Conservation (phyloP, 768 basidiomycete genomes). For the Suillus paluster region DNA sequence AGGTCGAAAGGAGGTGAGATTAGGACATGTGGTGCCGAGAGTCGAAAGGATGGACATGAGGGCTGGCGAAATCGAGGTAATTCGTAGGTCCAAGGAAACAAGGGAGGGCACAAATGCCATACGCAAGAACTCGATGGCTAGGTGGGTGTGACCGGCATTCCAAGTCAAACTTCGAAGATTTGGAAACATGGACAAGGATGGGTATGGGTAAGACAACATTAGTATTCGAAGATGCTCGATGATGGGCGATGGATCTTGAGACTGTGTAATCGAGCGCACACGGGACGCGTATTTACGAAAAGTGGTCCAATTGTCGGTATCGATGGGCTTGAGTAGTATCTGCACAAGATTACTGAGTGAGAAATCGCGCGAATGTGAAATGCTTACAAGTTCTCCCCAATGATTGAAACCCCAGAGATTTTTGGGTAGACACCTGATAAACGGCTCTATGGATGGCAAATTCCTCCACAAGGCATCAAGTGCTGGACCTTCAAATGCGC, state of each 20-base stretch:
- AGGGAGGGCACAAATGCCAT: conserved; percentile 31
- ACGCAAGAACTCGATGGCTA: conserved; percentile 26
- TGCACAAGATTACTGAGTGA: background rate
- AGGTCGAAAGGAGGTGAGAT: conserved; percentile 25
- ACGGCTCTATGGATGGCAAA: conserved; percentile 24
- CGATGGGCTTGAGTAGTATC: background rate
- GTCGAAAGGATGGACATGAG: conserved; percentile 21
- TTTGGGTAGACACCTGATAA: conserved; percentile 13
- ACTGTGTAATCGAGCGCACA: conserved; percentile 22
- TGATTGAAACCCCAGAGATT: background rate
- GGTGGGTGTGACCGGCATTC: conserved; percentile 21
- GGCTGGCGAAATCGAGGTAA: background rate
- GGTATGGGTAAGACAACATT: conserved; percentile 19
- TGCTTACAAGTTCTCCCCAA: background rate
- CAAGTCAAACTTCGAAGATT: conserved; percentile 29
- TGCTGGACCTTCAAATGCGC: conserved; percentile 25
- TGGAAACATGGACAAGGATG: conserved; percentile 27
- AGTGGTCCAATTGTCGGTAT: conserved; percentile 21
- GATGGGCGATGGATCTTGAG: conserved; percentile 23
- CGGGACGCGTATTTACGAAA: conserved; percentile 31
- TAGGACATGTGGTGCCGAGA: conserved; percentile 26
- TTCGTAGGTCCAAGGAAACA: conserved; percentile 18
- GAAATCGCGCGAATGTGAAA: background rate
- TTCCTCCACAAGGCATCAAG: conserved; percentile 30
- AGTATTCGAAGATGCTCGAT: conserved; percentile 10